phyloP scores from a whole-genome alignment of 2,329 filamentous ascomycete genomes.

The Aspergillus versicolor region DNA sequence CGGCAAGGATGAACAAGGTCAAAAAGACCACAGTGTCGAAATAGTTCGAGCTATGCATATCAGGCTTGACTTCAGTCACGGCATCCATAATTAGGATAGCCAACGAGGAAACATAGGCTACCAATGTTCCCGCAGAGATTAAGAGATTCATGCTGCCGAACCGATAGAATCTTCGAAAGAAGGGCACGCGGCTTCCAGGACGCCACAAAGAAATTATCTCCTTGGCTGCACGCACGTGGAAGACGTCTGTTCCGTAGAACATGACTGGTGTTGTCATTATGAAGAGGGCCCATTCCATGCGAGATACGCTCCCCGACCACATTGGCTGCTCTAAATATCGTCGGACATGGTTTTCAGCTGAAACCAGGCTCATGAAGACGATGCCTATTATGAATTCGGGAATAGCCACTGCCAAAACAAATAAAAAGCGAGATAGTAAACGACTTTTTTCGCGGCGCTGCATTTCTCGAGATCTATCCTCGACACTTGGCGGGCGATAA shows the following conservation, averaged over 20 bases:
- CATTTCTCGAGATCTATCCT: constrained; percentile 75
- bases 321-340: constrained; percentile 69
- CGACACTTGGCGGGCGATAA: constrained; percentile 77
- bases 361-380: constrained; percentile 82
- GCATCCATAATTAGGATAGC: constrained; percentile 68
- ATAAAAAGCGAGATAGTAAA: constrained; percentile 67
- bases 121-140: constrained; percentile 82
- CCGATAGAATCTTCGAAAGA: constrained; percentile 77
- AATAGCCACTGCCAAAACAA: constrained; percentile 69
- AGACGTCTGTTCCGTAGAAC: constrained; percentile 80
- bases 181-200: constrained; percentile 67
- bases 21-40: constrained; percentile 93
- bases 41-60: constrained; percentile 64
- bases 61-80: constrained; percentile 33
- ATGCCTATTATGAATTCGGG: constrained; percentile 87
- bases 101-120: constrained; percentile 82
- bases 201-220: constrained; percentile 78
- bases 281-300: constrained; percentile 76
- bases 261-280: constrained; percentile 83
- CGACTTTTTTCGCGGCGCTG: constrained; percentile 67
- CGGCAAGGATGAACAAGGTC: constrained; percentile 78
- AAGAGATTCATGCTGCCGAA: constrained; percentile 97
- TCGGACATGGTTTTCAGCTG: constrained; percentile 57
- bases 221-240: constrained; percentile 75
- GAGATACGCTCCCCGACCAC: constrained; percentile 67